These are phyloP conservation scores for Rhinocladiella similis DNA, from an alignment of 2,329 filamentous ascomycete genomes.

Conservation along the genomic window DNA sequence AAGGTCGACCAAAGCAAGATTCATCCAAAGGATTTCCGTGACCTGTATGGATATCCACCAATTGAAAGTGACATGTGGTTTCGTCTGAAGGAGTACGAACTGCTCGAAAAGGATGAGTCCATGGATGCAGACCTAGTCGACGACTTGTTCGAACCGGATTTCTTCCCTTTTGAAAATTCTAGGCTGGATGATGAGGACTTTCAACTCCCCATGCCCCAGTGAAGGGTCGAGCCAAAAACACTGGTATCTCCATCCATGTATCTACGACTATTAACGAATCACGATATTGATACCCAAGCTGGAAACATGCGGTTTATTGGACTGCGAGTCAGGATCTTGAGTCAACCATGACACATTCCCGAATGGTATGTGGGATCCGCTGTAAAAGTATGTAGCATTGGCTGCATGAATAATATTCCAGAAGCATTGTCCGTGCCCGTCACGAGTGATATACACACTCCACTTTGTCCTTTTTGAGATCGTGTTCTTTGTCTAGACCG, in stretches of 20 bases:
- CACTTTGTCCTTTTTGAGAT: background rate
- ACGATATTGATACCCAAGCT: constrained; percentile 23
- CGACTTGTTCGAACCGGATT: constrained; percentile 25
- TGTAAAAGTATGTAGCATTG: background rate
- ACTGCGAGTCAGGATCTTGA: background rate
- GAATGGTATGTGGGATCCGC: background rate
- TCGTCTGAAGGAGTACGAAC: constrained; percentile 40
- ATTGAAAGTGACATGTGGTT: constrained; percentile 46
- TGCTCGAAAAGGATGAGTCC: constrained; percentile 36
- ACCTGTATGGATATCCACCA: constrained; percentile 43
- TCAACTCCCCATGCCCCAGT: constrained; percentile 27
- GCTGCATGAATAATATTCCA: background rate
- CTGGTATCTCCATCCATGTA: background rate
- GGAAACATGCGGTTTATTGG: background rate
- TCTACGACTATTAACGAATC: constrained; percentile 17
- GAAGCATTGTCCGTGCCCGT: background rate
- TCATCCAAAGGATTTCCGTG: constrained; percentile 44
- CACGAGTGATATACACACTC: background rate
- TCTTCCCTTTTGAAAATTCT: constrained; percentile 31
- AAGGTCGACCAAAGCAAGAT: constrained; percentile 33
- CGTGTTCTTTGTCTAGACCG: background rate
- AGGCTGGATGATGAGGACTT: constrained; percentile 28
- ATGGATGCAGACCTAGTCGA: constrained; percentile 32
- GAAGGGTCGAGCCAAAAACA: background rate
- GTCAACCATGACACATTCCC: background rate